Conservation (phyloP, 345 rosid species). For the Lagerstroemia speciosa region DNA sequence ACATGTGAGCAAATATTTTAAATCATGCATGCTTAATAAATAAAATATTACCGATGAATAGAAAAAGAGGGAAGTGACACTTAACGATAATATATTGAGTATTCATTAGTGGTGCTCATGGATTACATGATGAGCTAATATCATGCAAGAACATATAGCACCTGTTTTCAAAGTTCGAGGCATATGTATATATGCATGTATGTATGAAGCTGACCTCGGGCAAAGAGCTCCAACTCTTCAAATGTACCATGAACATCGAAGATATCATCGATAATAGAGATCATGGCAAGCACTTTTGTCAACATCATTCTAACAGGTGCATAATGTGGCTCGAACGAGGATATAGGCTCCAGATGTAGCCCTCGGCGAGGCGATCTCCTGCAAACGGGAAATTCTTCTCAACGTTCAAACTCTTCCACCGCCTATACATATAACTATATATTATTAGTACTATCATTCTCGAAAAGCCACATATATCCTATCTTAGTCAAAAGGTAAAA, state of each 20-base stretch:
- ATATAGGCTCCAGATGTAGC: constrained; percentile 10
- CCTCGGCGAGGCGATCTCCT: constrained; percentile 1
- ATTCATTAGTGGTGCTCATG: neutral
- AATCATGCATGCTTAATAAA: too few relatives aligned
- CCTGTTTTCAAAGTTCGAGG: too few relatives aligned
- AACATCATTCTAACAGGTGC: constrained; percentile 8
- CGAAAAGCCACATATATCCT: too few relatives aligned
- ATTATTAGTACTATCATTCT: too few relatives aligned
- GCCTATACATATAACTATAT: neutral
- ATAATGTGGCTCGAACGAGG: constrained; percentile 15
- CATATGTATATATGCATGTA: rapidly evolving
- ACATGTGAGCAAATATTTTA: too few relatives aligned
- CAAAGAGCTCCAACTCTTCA: constrained; percentile 24
- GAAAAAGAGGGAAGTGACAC: too few relatives aligned
- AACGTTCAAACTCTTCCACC: constrained; percentile 10
- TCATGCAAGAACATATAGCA: too few relatives aligned
- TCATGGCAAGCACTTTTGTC: constrained; percentile 15
- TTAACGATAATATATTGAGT: too few relatives aligned
- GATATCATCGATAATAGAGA: constrained; percentile 12
- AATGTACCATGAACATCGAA: constrained; percentile 24
- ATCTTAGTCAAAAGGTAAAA: too few relatives aligned
- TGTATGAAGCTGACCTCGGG: constrained; percentile 11
- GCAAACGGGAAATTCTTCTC: neutral
- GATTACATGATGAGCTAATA: neutral
- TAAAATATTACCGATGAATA: too few relatives aligned